Base-by-base conservation (phyloP, 768 basidiomycete species). In the Goffeauzyma gilvescens region DNA sequence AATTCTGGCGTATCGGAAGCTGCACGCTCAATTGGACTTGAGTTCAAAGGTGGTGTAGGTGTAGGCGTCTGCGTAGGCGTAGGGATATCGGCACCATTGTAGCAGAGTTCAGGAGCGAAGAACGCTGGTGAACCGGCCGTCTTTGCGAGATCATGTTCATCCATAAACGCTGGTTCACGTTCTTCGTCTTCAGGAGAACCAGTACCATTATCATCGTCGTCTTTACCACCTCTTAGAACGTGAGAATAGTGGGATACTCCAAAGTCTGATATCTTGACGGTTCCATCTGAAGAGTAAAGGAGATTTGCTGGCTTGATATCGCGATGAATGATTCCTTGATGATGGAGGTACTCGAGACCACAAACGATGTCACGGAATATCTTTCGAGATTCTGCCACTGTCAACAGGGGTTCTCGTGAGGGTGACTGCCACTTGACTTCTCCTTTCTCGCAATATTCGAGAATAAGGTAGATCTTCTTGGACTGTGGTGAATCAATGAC, bases 291-390 rank as follows among this genome's bases (percentile, higher is more conserved):
- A 2, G 81, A 80, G 77, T 83, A 86, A 22, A 98, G 72, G 18
- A 98, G 75, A 64, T 98, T 98, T 34, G 87, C 84, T 21, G 93
- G 93, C 60, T 98, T 98, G 68, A 98, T 96, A 66, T 98, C 93
- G 44, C 93, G 83, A 66, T 98, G 93, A 38, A 98, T 95, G 63
- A 98, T 96, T 18, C 90, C 93, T 58, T 96, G 87, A 55, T 80
- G 75, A 60, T 98, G 93, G 1, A 98, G 68, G 62, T 96, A 98
- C 60, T 95, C 87, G 36, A 98, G 72, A 21, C 93, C 93, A 20
- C 90, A 74, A 36, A 93, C 75, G 38, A 87, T 81, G 63, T 96
- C 93, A 41, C 90, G 75, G 59, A 87, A 79, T 33, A 90, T 89
- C 28, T 79, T 72, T 30, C 87, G 68, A 10, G 81, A 79, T 60